Conservation (phyloP, 345 rosid genomes). For the Moringa oleifera region DNA sequence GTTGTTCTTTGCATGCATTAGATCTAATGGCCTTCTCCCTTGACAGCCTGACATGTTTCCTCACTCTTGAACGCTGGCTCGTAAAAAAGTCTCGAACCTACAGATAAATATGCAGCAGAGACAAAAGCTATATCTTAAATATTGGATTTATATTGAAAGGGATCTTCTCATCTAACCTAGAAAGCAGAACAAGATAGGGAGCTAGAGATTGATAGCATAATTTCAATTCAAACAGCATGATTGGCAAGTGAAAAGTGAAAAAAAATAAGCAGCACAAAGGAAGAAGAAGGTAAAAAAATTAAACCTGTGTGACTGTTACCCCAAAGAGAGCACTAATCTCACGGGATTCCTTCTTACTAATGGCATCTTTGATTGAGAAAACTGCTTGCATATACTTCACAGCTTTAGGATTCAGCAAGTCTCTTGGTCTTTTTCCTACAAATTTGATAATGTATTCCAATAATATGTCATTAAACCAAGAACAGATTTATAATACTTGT, state of each 20-base stretch:
- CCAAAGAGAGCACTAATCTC: slow-evolving; percentile 93
- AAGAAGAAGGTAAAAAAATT: neutral
- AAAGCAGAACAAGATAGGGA: neutral
- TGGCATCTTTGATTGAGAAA: slow-evolving; percentile 88
- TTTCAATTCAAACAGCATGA: too few species aligned
- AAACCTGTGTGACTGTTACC: slow-evolving; percentile 81
- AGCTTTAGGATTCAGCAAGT: slow-evolving; percentile 91
- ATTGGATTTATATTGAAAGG: neutral
- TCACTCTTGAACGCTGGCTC: slow-evolving; percentile 82
- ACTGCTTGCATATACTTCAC: slow-evolving; percentile 85
- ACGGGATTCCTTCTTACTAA: slow-evolving; percentile 89
- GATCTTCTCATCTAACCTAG: neutral
- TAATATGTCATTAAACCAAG: slow-evolving; percentile 2
- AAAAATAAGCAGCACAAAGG: neutral
- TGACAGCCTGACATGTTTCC: slow-evolving; percentile 68
- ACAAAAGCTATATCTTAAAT: neutral
- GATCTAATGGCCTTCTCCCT: slow-evolving; percentile 62
- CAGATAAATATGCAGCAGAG: slow-evolving; percentile 13
- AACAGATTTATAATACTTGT: neutral
- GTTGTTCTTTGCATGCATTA: slow-evolving; percentile 24
- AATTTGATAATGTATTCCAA: slow-evolving; percentile 8
- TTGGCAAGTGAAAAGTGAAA: neutral
- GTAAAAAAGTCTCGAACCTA: slow-evolving; percentile 89
- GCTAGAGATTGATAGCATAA: neutral
- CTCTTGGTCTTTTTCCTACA: slow-evolving; percentile 97